Percentiles rank a stretch among this genome's conserved stretches.
phyloP scores from a whole-genome alignment of 768 basidiomycete genomes.

The Calvatia gigantea region DNA sequence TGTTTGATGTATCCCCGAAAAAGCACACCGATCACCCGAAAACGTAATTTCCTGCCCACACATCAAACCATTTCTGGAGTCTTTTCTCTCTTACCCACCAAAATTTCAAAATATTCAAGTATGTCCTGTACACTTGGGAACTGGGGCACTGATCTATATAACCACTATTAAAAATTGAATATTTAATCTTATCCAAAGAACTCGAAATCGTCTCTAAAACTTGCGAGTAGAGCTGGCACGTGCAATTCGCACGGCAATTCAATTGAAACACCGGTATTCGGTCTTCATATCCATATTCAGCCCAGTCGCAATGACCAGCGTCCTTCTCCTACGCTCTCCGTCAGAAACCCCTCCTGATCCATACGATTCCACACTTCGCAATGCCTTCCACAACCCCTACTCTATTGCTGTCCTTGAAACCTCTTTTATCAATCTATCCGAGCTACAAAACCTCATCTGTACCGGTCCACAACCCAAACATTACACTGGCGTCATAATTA shows the following conservation, averaged over 20 bases:
- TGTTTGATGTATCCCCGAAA: slow-evolving; percentile 3
- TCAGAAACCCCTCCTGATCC: slow-evolving; percentile 42
- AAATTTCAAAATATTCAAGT: too few relatives aligned
- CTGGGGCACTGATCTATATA: too few relatives aligned
- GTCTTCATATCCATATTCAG: too few relatives aligned
- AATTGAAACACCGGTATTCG: too few relatives aligned
- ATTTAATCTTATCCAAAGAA: too few relatives aligned
- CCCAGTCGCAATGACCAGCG: slow-evolving; percentile 35
- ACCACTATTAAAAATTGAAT: too few relatives aligned
- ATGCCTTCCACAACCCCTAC: slow-evolving; percentile 44
- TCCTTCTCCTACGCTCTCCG: slow-evolving; percentile 43
- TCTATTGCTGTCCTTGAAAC: slow-evolving; percentile 79
- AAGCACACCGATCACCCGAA: background rate
- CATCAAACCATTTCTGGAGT: background rate
- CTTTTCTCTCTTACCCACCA: too few relatives aligned
- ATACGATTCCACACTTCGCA: slow-evolving; percentile 51
- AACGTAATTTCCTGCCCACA: background rate
- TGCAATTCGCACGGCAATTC: too few relatives aligned
- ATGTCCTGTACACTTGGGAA: too few relatives aligned
- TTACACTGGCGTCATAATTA: slow-evolving; percentile 66
- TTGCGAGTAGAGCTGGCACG: too few relatives aligned
- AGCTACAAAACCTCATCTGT: slow-evolving; percentile 40
- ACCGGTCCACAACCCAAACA: slow-evolving; percentile 28
- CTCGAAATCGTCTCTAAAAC: background rate
- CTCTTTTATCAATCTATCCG: slow-evolving; percentile 41